Conservation (phyloP, 495 filamentous ascomycete genomes). For the Neurospora discreta region DNA sequence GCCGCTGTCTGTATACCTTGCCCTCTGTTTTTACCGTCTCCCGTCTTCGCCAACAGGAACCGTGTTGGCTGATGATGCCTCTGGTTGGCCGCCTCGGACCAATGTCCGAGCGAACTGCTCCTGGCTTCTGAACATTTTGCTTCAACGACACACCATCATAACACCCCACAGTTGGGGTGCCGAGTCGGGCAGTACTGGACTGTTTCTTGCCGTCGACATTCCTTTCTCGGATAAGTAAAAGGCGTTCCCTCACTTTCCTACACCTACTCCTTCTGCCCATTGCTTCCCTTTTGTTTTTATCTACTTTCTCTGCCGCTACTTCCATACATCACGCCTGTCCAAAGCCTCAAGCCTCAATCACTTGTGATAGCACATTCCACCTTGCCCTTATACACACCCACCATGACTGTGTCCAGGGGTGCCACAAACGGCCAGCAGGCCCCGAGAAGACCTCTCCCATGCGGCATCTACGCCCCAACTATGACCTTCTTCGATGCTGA, state of each 20-base stretch:
- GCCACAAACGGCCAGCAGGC: constrained; percentile 27
- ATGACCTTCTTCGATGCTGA: constrained; percentile 81
- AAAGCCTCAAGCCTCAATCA: constrained; percentile 6
- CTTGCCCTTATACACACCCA: neutral
- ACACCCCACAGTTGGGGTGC: neutral
- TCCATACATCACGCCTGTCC: neutral
- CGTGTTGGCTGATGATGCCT: neutral
- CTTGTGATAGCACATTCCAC: neutral
- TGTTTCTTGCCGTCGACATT: neutral
- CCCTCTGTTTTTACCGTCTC: neutral
- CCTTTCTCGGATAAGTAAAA: neutral
- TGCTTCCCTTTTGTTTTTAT: neutral
- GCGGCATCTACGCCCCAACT: constrained; percentile 80
- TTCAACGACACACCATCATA: neutral
- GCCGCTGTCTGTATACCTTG: neutral
- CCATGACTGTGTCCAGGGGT: constrained; percentile 28
- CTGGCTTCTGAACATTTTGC: neutral
- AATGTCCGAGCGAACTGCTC: constrained; percentile 27
- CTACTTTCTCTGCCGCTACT: neutral
- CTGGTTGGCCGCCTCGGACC: constrained; percentile 15
- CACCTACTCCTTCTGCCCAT: neutral
- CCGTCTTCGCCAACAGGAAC: neutral
- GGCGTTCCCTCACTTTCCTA: neutral
- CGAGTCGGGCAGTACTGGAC: neutral
- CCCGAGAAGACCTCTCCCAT: constrained; percentile 53